Conservation (phyloP, 768 basidiomycete genomes). For the Lactarius vividus region DNA sequence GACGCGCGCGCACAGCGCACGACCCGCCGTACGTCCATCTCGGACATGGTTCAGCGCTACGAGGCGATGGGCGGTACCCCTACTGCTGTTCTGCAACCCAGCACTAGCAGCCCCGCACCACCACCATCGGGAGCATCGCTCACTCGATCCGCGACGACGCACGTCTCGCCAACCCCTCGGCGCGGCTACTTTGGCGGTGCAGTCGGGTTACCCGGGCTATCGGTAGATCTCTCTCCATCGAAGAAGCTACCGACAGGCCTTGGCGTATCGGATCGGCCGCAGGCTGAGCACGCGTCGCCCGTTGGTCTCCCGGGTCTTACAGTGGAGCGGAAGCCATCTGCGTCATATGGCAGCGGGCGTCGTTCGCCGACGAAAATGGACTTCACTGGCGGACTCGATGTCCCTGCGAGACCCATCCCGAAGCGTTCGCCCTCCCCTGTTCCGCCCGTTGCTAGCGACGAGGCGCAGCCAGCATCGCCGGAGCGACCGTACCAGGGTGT, state of each 20-base stretch:
- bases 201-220: constrained; percentile 19
- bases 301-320: constrained; percentile 26
- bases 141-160: constrained; percentile 8
- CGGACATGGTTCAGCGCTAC: constrained; percentile 82
- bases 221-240: constrained; percentile 17
- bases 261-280: constrained; percentile 30
- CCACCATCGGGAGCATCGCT: constrained; percentile 3
- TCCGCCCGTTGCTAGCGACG: constrained; percentile 17
- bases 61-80: constrained; percentile 54
- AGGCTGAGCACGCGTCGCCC: constrained; percentile 28
- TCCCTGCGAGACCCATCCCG: constrained; percentile 4
- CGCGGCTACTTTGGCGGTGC: constrained; percentile 19
- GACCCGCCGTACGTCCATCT: constrained; percentile 70
- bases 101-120: background rate
- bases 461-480: constrained; percentile 56
- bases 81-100: constrained; percentile 3
- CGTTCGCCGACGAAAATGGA: constrained; percentile 22
- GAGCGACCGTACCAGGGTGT: constrained; percentile 82
- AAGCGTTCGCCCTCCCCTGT: constrained; percentile 15
- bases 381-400: constrained; percentile 7
- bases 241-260: constrained; percentile 24
- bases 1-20: constrained; percentile 42
- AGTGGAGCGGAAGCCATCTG: constrained; percentile 14
- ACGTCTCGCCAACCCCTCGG: constrained; percentile 7
- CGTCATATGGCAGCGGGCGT: constrained; percentile 10